Percentiles rank a stretch among this genome's conserved stretches.
Conservation (phyloP, 2,329 filamentous ascomycete species). For the Amphichorda felina region DNA sequence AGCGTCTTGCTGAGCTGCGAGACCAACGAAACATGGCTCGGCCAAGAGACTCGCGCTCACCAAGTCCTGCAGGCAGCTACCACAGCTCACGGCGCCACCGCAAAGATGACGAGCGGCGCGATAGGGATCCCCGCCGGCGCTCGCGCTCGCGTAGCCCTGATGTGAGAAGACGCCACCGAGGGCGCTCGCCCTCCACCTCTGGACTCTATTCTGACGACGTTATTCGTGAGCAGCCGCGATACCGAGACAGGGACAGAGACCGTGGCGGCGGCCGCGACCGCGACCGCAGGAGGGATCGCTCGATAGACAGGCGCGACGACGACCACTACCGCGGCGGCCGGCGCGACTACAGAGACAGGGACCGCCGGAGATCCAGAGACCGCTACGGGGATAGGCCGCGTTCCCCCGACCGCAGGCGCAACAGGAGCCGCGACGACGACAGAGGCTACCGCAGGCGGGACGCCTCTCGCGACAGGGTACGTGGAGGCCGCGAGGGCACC, state of each 20-base stretch:
- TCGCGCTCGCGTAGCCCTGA: conserved; percentile 52
- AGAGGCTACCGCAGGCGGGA: conserved; percentile 62
- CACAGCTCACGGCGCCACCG: conserved; percentile 58
- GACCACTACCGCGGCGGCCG: conserved; percentile 49
- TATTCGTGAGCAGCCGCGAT: conserved; percentile 36
- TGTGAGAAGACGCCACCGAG: conserved; percentile 30
- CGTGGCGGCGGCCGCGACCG: conserved; percentile 41
- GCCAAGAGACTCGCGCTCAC: conserved; percentile 67
- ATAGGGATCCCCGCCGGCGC: conserved; percentile 38
- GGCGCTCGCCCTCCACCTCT: conserved; percentile 4
- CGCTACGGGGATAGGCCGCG: conserved; percentile 40
- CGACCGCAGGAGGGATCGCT: conserved; percentile 58
- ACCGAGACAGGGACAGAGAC: conserved; percentile 39
- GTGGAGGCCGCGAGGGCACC: conserved; percentile 55
- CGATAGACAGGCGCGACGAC: conserved; percentile 55
- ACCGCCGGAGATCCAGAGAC: conserved; percentile 54
- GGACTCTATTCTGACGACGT: conserved; percentile 25
- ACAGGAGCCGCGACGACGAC: conserved; percentile 49
- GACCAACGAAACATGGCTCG: conserved; percentile 36
- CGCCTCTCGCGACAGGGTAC: conserved; percentile 56
- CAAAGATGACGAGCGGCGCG: conserved; percentile 48
- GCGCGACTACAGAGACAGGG: conserved; percentile 41
- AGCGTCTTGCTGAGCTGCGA: conserved; percentile 25
- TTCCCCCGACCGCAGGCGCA: conserved; percentile 46
- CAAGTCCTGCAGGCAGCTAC: conserved; percentile 85